Percentiles rank a stretch among this genome's conserved stretches.
Conservation (phyloP, 176 grass and related monocot species). For the barley (Hordeum vulgare) region MorexV3_pseudomolecules_assembly NC_058523.1:396001475-396001974, state of each 20-base stretch:
- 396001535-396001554: slow-evolving; percentile 8
- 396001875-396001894: slow-evolving; percentile 90
- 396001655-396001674: too few species aligned
- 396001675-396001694: too few species aligned
- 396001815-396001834: slow-evolving; percentile 68
- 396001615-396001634: neutral
- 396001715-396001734: too few species aligned
- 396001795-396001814: slow-evolving; percentile 61
- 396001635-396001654: too few species aligned
- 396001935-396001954: slow-evolving; percentile 64
- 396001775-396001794: neutral
- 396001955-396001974: slow-evolving; percentile 60
- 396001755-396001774: neutral
- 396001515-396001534: slow-evolving; percentile 86
- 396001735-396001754: neutral
- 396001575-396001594: slow-evolving; percentile 8
- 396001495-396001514: slow-evolving; percentile 85
- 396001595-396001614: neutral
- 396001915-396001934: slow-evolving; percentile 64
- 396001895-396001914: slow-evolving; percentile 90
- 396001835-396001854: slow-evolving; percentile 71
- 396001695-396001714: too few species aligned
- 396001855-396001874: slow-evolving; percentile 80
- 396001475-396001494: slow-evolving; percentile 72
- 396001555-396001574: neutral